Conservation (phyloP, 2,329 filamentous ascomycete genomes). For the Uncinocarpus reesii region DNA sequence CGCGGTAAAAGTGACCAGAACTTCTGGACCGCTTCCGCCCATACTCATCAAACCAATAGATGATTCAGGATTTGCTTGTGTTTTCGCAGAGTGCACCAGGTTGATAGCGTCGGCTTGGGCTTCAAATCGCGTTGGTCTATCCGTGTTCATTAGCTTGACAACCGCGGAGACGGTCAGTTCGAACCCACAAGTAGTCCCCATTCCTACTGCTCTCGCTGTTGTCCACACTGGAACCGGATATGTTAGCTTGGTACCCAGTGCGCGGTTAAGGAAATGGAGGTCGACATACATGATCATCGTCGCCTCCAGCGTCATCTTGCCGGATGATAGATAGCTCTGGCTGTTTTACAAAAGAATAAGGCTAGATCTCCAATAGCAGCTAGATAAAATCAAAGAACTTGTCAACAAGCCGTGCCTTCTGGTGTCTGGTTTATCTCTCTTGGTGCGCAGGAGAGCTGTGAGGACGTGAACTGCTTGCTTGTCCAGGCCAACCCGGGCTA, state of each 20-base stretch:
- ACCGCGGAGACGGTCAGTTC: neutral
- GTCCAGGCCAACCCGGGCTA: neutral
- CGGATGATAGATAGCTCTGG: conserved; percentile 16
- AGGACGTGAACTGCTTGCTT: neutral
- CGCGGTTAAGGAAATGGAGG: neutral
- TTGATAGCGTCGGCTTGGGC: conserved; percentile 92
- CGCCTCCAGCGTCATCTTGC: conserved; percentile 94
- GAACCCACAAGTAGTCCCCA: conserved; percentile 63
- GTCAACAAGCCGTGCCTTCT: neutral
- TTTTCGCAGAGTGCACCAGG: conserved; percentile 92
- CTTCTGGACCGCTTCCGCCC: conserved; percentile 94
- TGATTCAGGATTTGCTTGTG: conserved; percentile 88
- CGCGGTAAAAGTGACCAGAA: conserved; percentile 88
- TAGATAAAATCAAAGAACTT: no score
- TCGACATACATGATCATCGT: conserved; percentile 74
- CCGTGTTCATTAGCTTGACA: conserved; percentile 16
- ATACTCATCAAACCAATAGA: conserved; percentile 98
- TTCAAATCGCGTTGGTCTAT: conserved; percentile 83
- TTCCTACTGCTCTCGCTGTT: conserved; percentile 98
- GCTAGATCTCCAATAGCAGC: no score
- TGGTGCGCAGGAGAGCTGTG: neutral
- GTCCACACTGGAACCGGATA: conserved; percentile 55
- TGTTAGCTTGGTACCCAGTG: conserved; percentile 18
- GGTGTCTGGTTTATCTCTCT: neutral
- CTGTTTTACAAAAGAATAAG: neutral